phyloP scores from a whole-genome alignment of 2,329 filamentous ascomycete genomes.

The Pyrenochaeta sp. region DNA sequence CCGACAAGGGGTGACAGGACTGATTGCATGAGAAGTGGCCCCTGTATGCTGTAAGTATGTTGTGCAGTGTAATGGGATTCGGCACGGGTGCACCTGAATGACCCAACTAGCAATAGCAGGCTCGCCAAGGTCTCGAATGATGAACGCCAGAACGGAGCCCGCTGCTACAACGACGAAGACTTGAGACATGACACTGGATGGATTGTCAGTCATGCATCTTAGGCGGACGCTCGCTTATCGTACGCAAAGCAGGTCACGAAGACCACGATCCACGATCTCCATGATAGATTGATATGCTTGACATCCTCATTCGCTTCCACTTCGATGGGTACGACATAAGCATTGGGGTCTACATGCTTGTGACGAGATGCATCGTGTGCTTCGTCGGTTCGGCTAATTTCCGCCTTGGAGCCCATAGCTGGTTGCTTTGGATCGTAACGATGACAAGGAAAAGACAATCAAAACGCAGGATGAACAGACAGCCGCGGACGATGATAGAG shows the following conservation, averaged over 20 bases:
- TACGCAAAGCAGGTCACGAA: slow-evolving; percentile 61
- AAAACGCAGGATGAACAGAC: neutral
- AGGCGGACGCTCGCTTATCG: slow-evolving; percentile 15
- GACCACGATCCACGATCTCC: slow-evolving; percentile 63
- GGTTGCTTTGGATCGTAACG: neutral
- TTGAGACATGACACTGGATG: slow-evolving; percentile 58
- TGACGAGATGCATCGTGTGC: neutral
- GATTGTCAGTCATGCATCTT: slow-evolving; percentile 4
- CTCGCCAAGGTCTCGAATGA: slow-evolving; percentile 62
- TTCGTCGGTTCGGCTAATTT: slow-evolving; percentile 8
- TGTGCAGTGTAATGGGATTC: no score
- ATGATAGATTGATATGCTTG: slow-evolving; percentile 59
- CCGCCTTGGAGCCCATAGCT: slow-evolving; percentile 31
- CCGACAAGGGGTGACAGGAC: slow-evolving; percentile 66
- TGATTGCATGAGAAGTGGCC: slow-evolving; percentile 65
- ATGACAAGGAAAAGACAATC: neutral
- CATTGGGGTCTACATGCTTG: slow-evolving; percentile 12
- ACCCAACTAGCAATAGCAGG: slow-evolving; percentile 63
- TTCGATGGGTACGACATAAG: slow-evolving; percentile 36
- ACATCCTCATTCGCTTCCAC: slow-evolving; percentile 39
- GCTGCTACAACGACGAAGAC: slow-evolving; percentile 65
- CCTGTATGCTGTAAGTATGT: slow-evolving; percentile 45
- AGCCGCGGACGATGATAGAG: neutral
- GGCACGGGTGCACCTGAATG: slow-evolving; percentile 54
- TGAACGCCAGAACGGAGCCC: slow-evolving; percentile 65